Evolutionary conservation across 2,329 filamentous ascomycete species (phyloP), one percentile per base, ranked within the genome.

Genomic region (Conoideocrella luteorostrata): DNA sequence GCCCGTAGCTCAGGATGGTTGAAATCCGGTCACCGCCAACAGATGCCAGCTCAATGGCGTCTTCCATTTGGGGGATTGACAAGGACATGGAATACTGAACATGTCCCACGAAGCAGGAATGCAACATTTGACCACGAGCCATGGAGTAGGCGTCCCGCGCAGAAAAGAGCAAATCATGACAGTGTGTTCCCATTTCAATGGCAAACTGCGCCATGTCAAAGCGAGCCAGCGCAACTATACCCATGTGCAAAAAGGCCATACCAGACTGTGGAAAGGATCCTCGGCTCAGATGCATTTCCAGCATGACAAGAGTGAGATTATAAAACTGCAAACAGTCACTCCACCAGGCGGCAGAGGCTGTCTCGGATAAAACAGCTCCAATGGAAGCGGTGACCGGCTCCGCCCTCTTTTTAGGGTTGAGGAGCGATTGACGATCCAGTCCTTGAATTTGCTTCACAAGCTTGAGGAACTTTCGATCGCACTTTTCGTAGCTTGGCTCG

Each of bases 281-380:
- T 10, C 69, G 67, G 3, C 71, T 69, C 6, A 90, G 65, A 56
- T 86, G 82, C 43, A 82, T 69, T 42, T 81, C 70, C 44, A 88
- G 66, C 67, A 89, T 78, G 47, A 80, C 72, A 12, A 90, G 65
- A 1, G 79, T 71, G 21, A 84, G 72, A 51, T 86, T 78, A 57
- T 88, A 90, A 57, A 86, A 88, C n/a, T 80, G 71, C 9, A 88
- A 62, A 17, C 71, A 71, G 52, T 89, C 79, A 32, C 75, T 81
- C 86, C 86, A 89, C 70, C 82, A 88, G 4, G 82, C 82, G 12
- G 83, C 78, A 50, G 77, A 80, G 7, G 83, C 70, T 11, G 86
- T 76, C 62, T 90, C 84, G 1, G 81, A 74, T 13, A 89, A 67
- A 4, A 90, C 78, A 6, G 84, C 81, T 3, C 83, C 86, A 2